These are phyloP conservation scores for Corylus americana DNA, from an alignment of 306 rosid species.

Conservation along the genomic window DNA sequence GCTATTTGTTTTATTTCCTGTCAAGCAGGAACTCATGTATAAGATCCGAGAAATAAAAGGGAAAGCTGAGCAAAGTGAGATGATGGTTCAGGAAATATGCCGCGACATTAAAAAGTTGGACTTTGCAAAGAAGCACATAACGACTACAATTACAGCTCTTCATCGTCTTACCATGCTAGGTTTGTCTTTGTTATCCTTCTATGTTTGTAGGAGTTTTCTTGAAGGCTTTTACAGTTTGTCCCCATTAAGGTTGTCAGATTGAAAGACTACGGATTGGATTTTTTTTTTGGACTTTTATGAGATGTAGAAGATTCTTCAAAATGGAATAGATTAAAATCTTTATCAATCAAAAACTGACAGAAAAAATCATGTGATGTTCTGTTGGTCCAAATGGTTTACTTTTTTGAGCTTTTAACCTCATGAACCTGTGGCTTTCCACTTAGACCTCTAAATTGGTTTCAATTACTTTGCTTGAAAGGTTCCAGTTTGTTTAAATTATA, in stretches of 20 bases:
- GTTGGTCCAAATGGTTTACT: neutral
- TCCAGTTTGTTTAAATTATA: neutral
- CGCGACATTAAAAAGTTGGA: conserved; percentile 96
- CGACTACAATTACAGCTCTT: conserved; percentile 95
- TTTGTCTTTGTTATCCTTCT: conserved; percentile 29
- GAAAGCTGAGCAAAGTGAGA: conserved; percentile 96
- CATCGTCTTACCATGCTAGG: conserved; percentile 98
- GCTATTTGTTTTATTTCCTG: conserved; percentile 14
- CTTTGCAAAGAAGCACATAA: conserved; percentile 98
- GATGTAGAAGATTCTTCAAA: too few relatives aligned
- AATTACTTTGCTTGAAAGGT: neutral
- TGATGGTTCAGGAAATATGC: conserved; percentile 98
- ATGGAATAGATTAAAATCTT: too few relatives aligned
- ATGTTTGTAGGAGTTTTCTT: neutral
- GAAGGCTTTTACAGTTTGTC: neutral
- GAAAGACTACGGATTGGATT: too few relatives aligned
- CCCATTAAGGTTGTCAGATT: neutral
- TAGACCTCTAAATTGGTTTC: neutral
- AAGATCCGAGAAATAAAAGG: conserved; percentile 92
- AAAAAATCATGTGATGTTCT: neutral
- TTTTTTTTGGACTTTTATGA: too few relatives aligned
- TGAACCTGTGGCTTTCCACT: neutral
- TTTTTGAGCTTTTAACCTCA: neutral
- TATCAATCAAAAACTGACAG: too few relatives aligned
- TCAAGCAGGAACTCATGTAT: conserved; percentile 89